Base-by-base conservation (phyloP, 2,329 filamentous ascomycete genomes). In the Trichoderma lentiforme region DNA sequence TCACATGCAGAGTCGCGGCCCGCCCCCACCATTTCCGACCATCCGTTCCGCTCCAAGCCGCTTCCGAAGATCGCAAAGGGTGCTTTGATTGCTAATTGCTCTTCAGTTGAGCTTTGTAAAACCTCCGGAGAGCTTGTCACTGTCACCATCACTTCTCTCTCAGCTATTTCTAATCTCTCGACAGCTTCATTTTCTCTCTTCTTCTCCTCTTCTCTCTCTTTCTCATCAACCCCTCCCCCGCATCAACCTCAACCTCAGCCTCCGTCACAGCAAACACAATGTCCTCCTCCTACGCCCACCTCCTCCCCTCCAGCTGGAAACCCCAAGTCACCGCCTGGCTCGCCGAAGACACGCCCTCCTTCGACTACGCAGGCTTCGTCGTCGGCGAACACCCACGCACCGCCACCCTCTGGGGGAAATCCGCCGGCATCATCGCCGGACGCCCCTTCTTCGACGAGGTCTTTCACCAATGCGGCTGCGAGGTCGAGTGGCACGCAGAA, bases 361-460 rank as follows among this genome's bases (percentile, higher is more conserved):
- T 97, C 83, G 96, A 99, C 86, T 98, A 97, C 81, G 96, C 93
- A 78, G 96, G 96, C 73, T 99, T 97, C 82, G 96, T 99, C 7
- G 96, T 99, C 28, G 96, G 96, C 74, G 89, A 92, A 51, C 84
- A 83, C 32, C 82, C 84, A 9, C 88, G 89, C 72, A 88, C 86
- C 15, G 91, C 91, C 24, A 92, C 89, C 5, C 86, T 93, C 51
- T 91, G 88, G 83, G 89, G 87, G 73, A 93, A 93, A 80, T 90
- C 88, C n/a, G 80, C 85, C 3, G 96, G 96, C 74, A 87, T 98
- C 63, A 86, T 99, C 61, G 96, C 96, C 53, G 96, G 96, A 71
- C 89, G 96, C 4, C 96, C 96, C 2, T 99, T 99, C 85, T 95
- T 98, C 85, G 88, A 97, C 80, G 95, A 98, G 82, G 92, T 98